A percentile compares a stretch with the other conserved stretches of the same genome.
These are phyloP conservation scores for Neospermospora avenae DNA, from an alignment of 2,329 filamentous ascomycete genomes.

Conservation along the genomic window DNA sequence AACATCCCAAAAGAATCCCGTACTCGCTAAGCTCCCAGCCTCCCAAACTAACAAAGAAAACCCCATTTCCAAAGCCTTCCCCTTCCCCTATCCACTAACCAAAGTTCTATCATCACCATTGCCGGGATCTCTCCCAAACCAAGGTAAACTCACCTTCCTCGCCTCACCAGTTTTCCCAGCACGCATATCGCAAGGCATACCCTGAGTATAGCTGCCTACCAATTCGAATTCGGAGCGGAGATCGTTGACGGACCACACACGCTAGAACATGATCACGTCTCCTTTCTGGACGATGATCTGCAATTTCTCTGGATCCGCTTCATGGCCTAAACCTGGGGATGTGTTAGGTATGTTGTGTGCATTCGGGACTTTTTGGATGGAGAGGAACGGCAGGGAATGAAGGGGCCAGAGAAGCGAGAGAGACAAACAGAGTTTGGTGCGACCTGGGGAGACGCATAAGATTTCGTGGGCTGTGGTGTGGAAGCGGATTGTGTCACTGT, in stretches of 20 bases:
- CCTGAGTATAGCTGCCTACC: constrained; percentile 62
- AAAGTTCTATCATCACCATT: constrained; percentile 54
- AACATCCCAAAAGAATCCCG: too few species aligned
- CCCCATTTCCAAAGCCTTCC: too few species aligned
- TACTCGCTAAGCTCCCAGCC: too few species aligned
- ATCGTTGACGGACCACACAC: constrained; percentile 62
- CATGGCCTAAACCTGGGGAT: constrained; percentile 53
- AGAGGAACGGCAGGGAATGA: not conserved
- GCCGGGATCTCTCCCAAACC: constrained; percentile 59
- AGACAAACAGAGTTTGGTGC: constrained; percentile 51
- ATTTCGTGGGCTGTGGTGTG: constrained; percentile 67
- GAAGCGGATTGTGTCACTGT: constrained; percentile 47
- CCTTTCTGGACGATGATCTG: constrained; percentile 54
- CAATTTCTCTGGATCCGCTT: constrained; percentile 54
- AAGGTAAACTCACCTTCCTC: constrained; percentile 48
- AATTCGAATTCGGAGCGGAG: constrained; percentile 55
- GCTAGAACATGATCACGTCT: constrained; percentile 65
- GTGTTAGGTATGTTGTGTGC: not conserved
- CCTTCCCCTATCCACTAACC: constrained; percentile 20
- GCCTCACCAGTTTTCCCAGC: constrained; percentile 59
- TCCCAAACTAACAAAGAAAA: too few species aligned
- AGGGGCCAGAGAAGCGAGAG: not conserved
- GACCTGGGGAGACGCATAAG: constrained; percentile 55
- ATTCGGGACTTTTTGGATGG: not conserved
- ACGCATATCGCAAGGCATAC: constrained; percentile 66